A percentile compares a stretch with the other conserved stretches of the same genome.
phyloP scores from a whole-genome alignment of 345 rosid genomes.

The Excoecaria cochinchinensis region DNA sequence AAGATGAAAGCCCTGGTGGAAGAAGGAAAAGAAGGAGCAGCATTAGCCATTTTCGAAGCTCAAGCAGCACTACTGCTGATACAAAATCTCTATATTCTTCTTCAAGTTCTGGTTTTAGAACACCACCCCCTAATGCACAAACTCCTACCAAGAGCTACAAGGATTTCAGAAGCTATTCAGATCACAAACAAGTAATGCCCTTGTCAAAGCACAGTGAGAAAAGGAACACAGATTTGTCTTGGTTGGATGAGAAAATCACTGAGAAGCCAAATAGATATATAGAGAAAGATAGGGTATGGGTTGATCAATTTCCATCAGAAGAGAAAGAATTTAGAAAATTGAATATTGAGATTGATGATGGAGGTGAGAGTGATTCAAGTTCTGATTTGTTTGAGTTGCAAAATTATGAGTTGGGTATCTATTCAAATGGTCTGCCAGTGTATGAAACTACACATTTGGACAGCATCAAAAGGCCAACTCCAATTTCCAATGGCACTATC shows the following conservation, averaged over 20 bases:
- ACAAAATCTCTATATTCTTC: slow-evolving; percentile 60
- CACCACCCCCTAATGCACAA: slow-evolving; percentile 62
- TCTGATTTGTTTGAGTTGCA: slow-evolving; percentile 92
- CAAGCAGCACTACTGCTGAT: slow-evolving; percentile 40
- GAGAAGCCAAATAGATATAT: slow-evolving; percentile 1
- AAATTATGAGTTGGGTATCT: slow-evolving; percentile 63
- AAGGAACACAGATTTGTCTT: slow-evolving; percentile 19
- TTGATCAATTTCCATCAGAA: slow-evolving; percentile 12
- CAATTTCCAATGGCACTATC: slow-evolving; percentile 47
- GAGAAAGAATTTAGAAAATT: slow-evolving; percentile 35
- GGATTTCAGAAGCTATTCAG: slow-evolving; percentile 51
- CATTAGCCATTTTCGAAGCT: slow-evolving; percentile 78
- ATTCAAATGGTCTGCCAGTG: slow-evolving; percentile 75
- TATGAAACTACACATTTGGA: slow-evolving; percentile 83
- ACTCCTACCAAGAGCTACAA: slow-evolving; percentile 61
- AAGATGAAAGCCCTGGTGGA: slow-evolving; percentile 63
- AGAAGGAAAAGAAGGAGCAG: slow-evolving; percentile 84
- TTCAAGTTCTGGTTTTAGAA: slow-evolving; percentile 68
- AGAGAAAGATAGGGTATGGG: slow-evolving; percentile 37
- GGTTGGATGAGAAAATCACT: slow-evolving; percentile 18
- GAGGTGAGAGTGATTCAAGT: slow-evolving; percentile 89
- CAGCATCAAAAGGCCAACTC: slow-evolving; percentile 62
- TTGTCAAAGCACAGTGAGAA: slow-evolving; percentile 32
- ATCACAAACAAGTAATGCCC: slow-evolving; percentile 46
- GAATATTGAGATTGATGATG: slow-evolving; percentile 44